phyloP scores from a whole-genome alignment of 768 basidiomycete species.

The Infundibulicybe gibba region DNA sequence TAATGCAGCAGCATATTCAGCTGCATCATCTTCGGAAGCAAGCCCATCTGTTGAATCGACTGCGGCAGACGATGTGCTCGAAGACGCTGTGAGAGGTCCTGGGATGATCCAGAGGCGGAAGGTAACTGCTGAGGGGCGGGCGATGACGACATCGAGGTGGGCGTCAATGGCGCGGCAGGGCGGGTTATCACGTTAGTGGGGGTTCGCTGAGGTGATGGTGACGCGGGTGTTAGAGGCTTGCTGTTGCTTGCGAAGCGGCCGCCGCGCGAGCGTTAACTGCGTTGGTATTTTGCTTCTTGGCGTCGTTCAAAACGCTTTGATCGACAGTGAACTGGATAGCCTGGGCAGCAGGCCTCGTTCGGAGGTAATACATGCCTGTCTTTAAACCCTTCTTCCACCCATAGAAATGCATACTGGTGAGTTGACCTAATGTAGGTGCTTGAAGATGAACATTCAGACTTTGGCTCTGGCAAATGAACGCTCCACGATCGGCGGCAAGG shows the following conservation, averaged over 20 bases:
- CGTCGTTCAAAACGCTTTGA: slow-evolving; percentile 67
- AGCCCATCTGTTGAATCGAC: slow-evolving; percentile 42
- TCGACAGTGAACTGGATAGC: slow-evolving; percentile 99
- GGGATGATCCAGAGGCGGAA: slow-evolving; percentile 10
- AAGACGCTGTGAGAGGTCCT: slow-evolving; percentile 11
- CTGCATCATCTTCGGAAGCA: slow-evolving; percentile 50
- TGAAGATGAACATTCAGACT: slow-evolving; percentile 92
- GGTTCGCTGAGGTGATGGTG: slow-evolving; percentile 23
- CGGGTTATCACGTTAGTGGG: slow-evolving; percentile 12
- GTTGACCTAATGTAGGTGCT: slow-evolving; percentile 84
- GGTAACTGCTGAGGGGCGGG: slow-evolving; percentile 22
- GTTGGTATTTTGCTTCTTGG: slow-evolving; percentile 43
- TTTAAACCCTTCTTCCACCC: slow-evolving; percentile 99
- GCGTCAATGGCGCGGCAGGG: slow-evolving; percentile 7
- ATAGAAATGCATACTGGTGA: slow-evolving; percentile 97
- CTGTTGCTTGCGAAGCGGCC: slow-evolving; percentile 13
- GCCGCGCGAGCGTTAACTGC: slow-evolving; percentile 21
- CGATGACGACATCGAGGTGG: slow-evolving; percentile 6
- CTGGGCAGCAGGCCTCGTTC: slow-evolving; percentile 90
- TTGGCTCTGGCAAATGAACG: slow-evolving; percentile 96
- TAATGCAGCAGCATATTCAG: slow-evolving; percentile 72
- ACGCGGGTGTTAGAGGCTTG: slow-evolving; percentile 28
- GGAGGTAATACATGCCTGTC: slow-evolving; percentile 98
- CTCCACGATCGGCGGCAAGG: slow-evolving; percentile 97
- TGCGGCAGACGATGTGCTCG: slow-evolving; percentile 21